Evolutionary conservation across 371 early-diverging fungal genomes (phyloP), one percentile per base, ranked within the genome.

Genomic region (Mycotypha africana): DNA sequence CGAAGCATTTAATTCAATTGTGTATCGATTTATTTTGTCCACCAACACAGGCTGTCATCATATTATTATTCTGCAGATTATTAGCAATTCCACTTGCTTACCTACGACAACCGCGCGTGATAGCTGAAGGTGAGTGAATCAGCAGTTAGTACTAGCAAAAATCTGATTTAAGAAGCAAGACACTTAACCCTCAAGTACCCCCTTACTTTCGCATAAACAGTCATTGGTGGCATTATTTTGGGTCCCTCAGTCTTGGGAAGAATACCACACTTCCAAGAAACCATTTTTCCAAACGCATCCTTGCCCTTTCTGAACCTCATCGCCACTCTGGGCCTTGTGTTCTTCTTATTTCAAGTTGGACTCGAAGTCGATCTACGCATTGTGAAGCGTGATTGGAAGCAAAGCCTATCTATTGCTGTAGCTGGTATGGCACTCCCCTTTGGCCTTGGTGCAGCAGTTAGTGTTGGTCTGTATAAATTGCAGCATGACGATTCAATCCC

Each of bases 271-370:
- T 91, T 79, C 49, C 58, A 51, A 24, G 45, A 54, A n/a, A 67
- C 76, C 12, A 73, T 90, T 7, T 90, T 91, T 47, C 83, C 85
- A 15, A 17, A 49, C 0, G 58, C 38, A 5, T 86, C 88, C 2
- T 51, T 90, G n/a, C 76, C 84, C 0, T 76, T 67, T 50, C 63
- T 96, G 34, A 82, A 77, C 32, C 62, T 93, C 19, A 73, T 92
- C 7, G 82, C 95, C n/a, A 87, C 86, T 51, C 59, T 97, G 51
- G 96, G 95, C 10, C 71, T 97, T 31, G 75, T 94, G 12, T 78
- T 97, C 38, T 95, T 89, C 63, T 69, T 95, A 39, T 94, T 95
- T 60, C 75, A 94, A 39, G 88, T 95, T 20, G 92, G 93, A 2
- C 60, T 91, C 15, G 91, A 89, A 60, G 80, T 91, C 20, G 85